phyloP scores from a whole-genome alignment of 768 basidiomycete species.

The Trametes punicea region DNA sequence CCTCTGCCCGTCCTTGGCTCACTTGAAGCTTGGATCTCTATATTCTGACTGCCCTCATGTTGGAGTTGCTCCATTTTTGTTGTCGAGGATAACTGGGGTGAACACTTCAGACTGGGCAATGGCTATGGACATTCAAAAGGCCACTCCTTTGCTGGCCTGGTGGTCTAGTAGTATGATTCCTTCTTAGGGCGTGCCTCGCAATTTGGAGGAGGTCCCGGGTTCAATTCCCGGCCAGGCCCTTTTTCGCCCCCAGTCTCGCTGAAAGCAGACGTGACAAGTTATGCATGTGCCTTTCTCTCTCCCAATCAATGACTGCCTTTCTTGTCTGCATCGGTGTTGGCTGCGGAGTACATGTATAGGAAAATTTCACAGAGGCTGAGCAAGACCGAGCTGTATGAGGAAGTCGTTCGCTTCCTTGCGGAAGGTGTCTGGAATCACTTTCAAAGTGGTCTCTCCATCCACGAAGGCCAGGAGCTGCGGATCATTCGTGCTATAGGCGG shows the following conservation, averaged over 20 bases:
- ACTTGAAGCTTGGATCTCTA: too few relatives aligned
- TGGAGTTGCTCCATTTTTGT: too few relatives aligned
- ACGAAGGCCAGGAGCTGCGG: slow-evolving; percentile 42
- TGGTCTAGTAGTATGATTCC: slow-evolving; percentile 14
- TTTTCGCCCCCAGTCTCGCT: not conserved
- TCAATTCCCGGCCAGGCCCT: slow-evolving; percentile 82
- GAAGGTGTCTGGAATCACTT: slow-evolving; percentile 42
- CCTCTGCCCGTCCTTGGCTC: too few relatives aligned
- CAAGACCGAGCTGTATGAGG: slow-evolving; percentile 6
- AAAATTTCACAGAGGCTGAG: slow-evolving; percentile 3
- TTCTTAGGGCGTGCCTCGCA: not conserved
- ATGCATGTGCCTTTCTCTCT: too few relatives aligned
- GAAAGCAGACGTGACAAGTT: too few relatives aligned
- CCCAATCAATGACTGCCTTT: too few relatives aligned
- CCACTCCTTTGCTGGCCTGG: not conserved
- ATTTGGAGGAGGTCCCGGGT: slow-evolving; percentile 81
- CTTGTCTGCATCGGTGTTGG: too few relatives aligned
- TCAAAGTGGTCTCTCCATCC: slow-evolving; percentile 33
- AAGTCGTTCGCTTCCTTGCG: slow-evolving; percentile 36
- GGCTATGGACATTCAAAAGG: too few relatives aligned
- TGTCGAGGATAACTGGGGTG: too few relatives aligned
- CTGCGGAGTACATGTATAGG: too few relatives aligned
- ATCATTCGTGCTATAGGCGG: slow-evolving; percentile 36
- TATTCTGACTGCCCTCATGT: too few relatives aligned
- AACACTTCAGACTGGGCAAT: too few relatives aligned